These are phyloP conservation scores for Pelargonium australe DNA, from an alignment of 441 rosid genomes.

Conservation along the genomic window DNA sequence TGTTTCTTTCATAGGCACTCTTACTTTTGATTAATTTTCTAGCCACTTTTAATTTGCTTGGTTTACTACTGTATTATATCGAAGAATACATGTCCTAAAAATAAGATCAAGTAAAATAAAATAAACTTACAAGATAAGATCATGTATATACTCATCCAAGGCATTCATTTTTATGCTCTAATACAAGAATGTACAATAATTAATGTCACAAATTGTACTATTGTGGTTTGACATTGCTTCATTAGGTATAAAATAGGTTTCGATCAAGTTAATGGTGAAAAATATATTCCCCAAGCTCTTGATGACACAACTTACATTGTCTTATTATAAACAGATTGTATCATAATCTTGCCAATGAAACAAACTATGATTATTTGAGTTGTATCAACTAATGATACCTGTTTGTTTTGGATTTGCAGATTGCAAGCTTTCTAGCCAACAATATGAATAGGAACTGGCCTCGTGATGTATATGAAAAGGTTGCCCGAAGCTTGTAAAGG, in stretches of 20 bases:
- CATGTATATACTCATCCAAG: neutral
- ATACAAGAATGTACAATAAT: too few species aligned
- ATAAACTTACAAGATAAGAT: neutral
- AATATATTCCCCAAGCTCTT: too few species aligned
- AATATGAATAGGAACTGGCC: constrained; percentile 88
- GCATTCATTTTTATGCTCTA: neutral
- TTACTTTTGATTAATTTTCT: too few species aligned
- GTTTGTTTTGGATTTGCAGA: constrained; percentile 41
- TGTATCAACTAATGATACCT: neutral
- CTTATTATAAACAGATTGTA: too few species aligned
- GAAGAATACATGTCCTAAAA: neutral
- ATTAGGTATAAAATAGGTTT: neutral
- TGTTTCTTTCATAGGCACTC: too few species aligned
- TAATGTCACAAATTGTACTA: too few species aligned
- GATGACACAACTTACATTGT: too few species aligned
- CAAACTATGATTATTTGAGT: neutral
- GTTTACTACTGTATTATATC: neutral
- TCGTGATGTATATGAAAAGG: constrained; percentile 76
- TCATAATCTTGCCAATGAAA: too few species aligned
- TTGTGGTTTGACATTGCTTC: neutral
- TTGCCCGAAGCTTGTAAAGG: constrained; percentile 6
- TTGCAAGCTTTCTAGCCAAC: constrained; percentile 80
- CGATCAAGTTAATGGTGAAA: neutral
- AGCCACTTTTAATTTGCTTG: neutral
- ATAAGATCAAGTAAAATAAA: neutral